Evolutionary conservation across 768 basidiomycete species (phyloP).

Genomic region (Phanerodontia chrysosporium): DNA sequence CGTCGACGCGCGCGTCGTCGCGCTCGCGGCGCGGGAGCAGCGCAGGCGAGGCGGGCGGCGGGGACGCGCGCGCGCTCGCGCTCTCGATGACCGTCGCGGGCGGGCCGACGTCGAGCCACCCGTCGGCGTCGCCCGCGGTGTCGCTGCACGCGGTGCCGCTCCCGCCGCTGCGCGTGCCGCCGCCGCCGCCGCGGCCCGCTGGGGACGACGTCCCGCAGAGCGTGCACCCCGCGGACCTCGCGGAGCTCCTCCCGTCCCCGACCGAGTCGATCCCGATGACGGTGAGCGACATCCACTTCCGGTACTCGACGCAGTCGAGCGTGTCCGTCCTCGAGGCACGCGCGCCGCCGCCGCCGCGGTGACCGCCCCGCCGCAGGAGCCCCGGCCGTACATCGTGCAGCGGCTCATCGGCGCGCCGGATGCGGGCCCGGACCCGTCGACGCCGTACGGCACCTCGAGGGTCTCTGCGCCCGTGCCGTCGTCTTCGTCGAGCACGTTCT

Average conservation of each 20-base stretch:
- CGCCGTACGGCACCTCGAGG: slow-evolving; percentile 15
- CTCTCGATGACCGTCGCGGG: slow-evolving; percentile 24
- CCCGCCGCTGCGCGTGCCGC: slow-evolving; percentile 12
- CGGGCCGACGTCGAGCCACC: slow-evolving; percentile 21
- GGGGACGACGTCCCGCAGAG: slow-evolving; percentile 9
- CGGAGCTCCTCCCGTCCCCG: slow-evolving; percentile 24
- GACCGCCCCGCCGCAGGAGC: slow-evolving; percentile 11
- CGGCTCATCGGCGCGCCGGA: slow-evolving; percentile 21
- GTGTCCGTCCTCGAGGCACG: slow-evolving; percentile 19
- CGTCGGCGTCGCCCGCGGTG: slow-evolving; percentile 20
- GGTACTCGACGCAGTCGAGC: slow-evolving; percentile 28
- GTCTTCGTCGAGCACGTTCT: not conserved
- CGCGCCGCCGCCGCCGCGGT: slow-evolving; percentile 18
- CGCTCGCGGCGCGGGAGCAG: slow-evolving; percentile 16
- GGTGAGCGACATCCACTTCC: slow-evolving; percentile 34
- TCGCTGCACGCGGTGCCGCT: slow-evolving; percentile 22
- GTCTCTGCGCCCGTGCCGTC: slow-evolving; percentile 11
- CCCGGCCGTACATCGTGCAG: slow-evolving; percentile 31
- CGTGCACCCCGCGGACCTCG: slow-evolving; percentile 16
- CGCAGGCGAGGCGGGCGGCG: slow-evolving; percentile 2
- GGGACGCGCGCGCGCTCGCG: slow-evolving; percentile 18
- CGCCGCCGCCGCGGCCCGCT: not conserved
- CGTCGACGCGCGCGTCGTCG: slow-evolving; percentile 19
- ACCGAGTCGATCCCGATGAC: slow-evolving; percentile 32
- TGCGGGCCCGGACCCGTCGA: slow-evolving; percentile 6